Evolutionary conservation across 495 filamentous ascomycete species (phyloP).

Genomic region (Hyphodiscus hymeniophilus): DNA sequence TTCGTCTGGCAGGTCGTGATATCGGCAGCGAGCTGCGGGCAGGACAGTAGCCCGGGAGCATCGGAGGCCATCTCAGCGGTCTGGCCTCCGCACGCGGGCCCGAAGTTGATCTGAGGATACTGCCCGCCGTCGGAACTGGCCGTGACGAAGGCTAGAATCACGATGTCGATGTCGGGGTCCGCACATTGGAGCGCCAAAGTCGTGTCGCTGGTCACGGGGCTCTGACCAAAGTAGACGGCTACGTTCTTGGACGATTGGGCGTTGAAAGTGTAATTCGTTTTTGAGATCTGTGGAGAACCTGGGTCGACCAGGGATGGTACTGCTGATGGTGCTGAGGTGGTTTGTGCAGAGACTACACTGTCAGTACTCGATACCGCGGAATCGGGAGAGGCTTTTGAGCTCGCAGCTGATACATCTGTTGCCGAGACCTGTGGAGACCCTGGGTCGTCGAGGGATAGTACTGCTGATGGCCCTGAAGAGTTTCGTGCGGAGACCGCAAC

Average conservation of each 20-base stretch:
- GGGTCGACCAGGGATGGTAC: too few species aligned
- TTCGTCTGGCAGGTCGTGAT: slow-evolving; percentile 56
- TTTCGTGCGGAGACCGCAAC: too few species aligned
- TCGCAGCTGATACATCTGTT: too few species aligned
- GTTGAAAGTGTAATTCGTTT: slow-evolving; percentile 8
- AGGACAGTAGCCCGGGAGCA: slow-evolving; percentile 20
- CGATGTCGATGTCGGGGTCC: slow-evolving; percentile 23
- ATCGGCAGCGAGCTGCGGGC: slow-evolving; percentile 32
- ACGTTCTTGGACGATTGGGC: slow-evolving; percentile 5
- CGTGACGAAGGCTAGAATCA: slow-evolving; percentile 15
- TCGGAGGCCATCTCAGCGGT: slow-evolving; percentile 3
- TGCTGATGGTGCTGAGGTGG: too few species aligned
- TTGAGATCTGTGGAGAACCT: too few species aligned
- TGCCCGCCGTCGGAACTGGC: not conserved
- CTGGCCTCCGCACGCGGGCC: slow-evolving; percentile 13
- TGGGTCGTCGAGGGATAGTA: too few species aligned
- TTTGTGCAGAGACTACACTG: too few species aligned
- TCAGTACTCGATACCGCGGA: too few species aligned
- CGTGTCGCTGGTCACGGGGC: not conserved
- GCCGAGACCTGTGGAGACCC: too few species aligned
- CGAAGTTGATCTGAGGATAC: slow-evolving; percentile 15
- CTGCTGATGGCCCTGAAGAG: too few species aligned
- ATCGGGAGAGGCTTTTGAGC: too few species aligned
- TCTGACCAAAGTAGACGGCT: slow-evolving; percentile 24
- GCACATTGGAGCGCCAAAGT: slow-evolving; percentile 7